Conservation (phyloP, 306 rosid genomes). For the Lathyrus sativus region DNA sequence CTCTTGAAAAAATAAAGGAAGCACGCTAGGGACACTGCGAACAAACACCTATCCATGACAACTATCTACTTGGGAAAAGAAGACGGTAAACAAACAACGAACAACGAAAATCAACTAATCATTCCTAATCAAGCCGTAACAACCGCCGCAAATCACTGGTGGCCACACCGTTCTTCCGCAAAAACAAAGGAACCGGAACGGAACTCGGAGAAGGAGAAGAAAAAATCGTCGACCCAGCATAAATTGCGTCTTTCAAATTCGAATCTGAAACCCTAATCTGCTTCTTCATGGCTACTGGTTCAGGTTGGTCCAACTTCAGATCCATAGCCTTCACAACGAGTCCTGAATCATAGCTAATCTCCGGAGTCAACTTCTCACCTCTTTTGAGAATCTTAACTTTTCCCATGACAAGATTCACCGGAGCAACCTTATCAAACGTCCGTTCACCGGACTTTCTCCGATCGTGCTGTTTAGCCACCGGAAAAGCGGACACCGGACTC, state of each 20-base stretch:
- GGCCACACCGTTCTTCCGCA: slow-evolving; percentile 57
- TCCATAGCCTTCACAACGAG: slow-evolving; percentile 14
- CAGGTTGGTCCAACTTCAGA: slow-evolving; percentile 33
- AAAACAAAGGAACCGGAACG: slow-evolving; percentile 66
- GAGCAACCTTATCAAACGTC: slow-evolving; percentile 43
- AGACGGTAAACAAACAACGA: neutral
- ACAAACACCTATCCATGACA: slow-evolving; percentile 4
- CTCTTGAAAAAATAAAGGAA: slow-evolving; percentile 86
- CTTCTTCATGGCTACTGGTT: slow-evolving; percentile 58
- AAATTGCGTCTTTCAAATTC: slow-evolving; percentile 52
- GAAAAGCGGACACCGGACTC: slow-evolving; percentile 42
- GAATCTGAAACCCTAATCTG: slow-evolving; percentile 59
- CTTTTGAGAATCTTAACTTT: slow-evolving; percentile 83
- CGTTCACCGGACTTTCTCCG: slow-evolving; percentile 30
- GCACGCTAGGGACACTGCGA: slow-evolving; percentile 48
- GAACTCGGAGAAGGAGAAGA: slow-evolving; percentile 81
- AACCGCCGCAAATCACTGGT: slow-evolving; percentile 59
- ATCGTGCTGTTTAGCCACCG: slow-evolving; percentile 22
- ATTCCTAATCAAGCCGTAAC: slow-evolving; percentile 58
- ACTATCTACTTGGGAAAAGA: slow-evolving; percentile 29
- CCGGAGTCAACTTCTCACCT: slow-evolving; percentile 54
- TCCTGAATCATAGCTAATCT: neutral
- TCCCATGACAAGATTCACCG: slow-evolving; percentile 54
- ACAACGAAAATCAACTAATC: slow-evolving; percentile 29
- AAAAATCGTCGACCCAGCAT: slow-evolving; percentile 58